Evolutionary conservation across 441 rosid species (phyloP), one percentile per base, ranked within the genome.

Genomic region (Isatis lusitanica): DNA sequence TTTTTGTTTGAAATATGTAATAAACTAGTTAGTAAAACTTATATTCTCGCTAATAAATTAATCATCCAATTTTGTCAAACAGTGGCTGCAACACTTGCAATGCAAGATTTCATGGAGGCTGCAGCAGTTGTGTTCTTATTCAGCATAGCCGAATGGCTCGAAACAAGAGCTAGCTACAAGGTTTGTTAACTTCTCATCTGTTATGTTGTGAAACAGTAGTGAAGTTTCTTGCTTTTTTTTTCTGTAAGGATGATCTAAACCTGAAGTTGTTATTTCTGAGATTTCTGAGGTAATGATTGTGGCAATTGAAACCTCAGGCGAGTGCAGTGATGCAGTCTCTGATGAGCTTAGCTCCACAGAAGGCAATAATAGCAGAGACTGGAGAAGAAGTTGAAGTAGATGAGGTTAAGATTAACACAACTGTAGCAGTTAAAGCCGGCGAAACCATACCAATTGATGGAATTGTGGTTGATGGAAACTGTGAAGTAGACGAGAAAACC

Each of bases 371-470:
- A 57, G 96, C 98, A 6, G 97, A 89, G 71, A 88, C 86, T 7
- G 98, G 99, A 16, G 93, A 85, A 80, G 96, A 85, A 74, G 94
- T 92, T 57, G 90, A 89, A 68, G 94, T 77, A 7, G 84, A 86
- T 56, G 89, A 87, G 46, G 90, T 94, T 28, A 86, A 88, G 53
- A 13, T 92, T 51, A 80, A 82, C 79, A 88, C 99, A 33, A 6
- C 79, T 43, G 39, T 94, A 6, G 94, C 92, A 2, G 94, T 94
- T 17, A 94, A 90, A 83, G 90, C 89, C 0, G 99, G 99, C 0
- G 98, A 90, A 74, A 85, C 78, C 30, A 86, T 94, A 70, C 93
- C 99, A 0, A 90, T 94, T 68, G 99, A 94, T 81, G 99, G 98
- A 17, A 59, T 85, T 42, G 91, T 94, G 16, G 87, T 89, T 1